Base-by-base conservation (phyloP, 768 basidiomycete genomes). In the Sporobolomyces phaffii region DNA sequence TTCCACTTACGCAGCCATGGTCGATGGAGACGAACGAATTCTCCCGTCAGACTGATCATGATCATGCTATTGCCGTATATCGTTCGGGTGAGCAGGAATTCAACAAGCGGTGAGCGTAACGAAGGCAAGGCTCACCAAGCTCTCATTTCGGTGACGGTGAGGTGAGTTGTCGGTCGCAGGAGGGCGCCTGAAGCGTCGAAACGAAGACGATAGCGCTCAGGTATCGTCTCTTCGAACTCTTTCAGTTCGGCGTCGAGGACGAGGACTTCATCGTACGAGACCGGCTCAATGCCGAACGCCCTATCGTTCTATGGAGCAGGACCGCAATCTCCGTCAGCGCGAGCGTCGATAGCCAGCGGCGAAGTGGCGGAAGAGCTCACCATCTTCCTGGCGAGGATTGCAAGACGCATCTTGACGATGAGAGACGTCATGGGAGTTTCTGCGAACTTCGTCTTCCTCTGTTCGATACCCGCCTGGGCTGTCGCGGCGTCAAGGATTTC, bases 141-240 rank as follows among this genome's bases (percentile, higher is more conserved):
- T 34, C 68, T 24, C 68, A 69, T 69, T 53, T 69, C 68, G 15
- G 68, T 69, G 14, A 69, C 68, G n/a, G 68, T 69, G 45, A 69
- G 52, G 31, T 69, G 68, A n/a, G 52, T 34, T 10, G 68, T 38
- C 0, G 59, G 62, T 7, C 68, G 68, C 3, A 56, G 10, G 20
- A 69, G 59, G 1, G 68, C 62, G 13, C 68, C 68, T 0, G 62
- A 33, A 14, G 36, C 45, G 43, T 69, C 68, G 51, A 64, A 41
- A 2, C 59, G 58, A 2, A 69, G 34, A 29, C 54, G 54, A 43
- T 69, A 69, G 0, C 68, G 51, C 14, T 62, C 13, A 10, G 68
- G 68, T 38, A 64, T 69, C 5, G 52, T 6, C 11, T 60, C 62
- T 28, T 60, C 62, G 33, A 64, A 62, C 53, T 69, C 68, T 26